These are phyloP conservation scores for Lippia alba DNA, from an alignment of 305 asterid species.

Conservation along the genomic window DNA sequence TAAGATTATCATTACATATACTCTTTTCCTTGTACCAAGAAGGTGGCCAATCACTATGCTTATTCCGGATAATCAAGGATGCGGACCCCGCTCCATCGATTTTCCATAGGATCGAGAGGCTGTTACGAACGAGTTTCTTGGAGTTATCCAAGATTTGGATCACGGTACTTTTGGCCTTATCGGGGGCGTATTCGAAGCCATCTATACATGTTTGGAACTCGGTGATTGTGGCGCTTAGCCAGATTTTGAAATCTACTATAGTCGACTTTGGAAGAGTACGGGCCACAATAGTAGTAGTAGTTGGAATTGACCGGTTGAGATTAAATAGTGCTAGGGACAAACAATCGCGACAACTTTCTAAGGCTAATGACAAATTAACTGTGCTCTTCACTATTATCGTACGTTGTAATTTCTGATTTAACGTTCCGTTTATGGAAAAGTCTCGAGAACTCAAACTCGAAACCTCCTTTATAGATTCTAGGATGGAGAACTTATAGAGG, in stretches of 20 bases:
- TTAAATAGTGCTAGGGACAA: constrained; percentile 25
- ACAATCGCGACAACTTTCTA: constrained; percentile 26
- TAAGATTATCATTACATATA: neutral
- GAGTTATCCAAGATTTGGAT: constrained; percentile 13
- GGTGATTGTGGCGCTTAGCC: constrained; percentile 23
- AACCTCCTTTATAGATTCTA: constrained; percentile 22
- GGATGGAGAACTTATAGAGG: constrained; percentile 1
- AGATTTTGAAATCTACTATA: constrained; percentile 19
- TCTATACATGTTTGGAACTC: constrained; percentile 32
- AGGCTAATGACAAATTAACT: neutral
- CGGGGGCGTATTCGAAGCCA: constrained; percentile 12
- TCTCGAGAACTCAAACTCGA: neutral
- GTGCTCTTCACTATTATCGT: neutral
- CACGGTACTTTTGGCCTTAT: constrained; percentile 2
- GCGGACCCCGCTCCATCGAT: neutral
- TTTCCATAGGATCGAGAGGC: constrained; percentile 28
- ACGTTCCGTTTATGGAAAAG: constrained; percentile 20
- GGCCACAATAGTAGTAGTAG: neutral
- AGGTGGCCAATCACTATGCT: constrained; percentile 9
- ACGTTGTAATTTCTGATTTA: neutral
- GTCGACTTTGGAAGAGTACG: neutral
- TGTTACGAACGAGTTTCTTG: constrained; percentile 4
- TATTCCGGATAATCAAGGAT: neutral
- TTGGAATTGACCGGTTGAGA: constrained; percentile 15
- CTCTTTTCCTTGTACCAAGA: constrained; percentile 7